These are phyloP conservation scores for Pyrenopolyporus hunteri DNA, from an alignment of 495 filamentous ascomycete species.

Conservation along the genomic window DNA sequence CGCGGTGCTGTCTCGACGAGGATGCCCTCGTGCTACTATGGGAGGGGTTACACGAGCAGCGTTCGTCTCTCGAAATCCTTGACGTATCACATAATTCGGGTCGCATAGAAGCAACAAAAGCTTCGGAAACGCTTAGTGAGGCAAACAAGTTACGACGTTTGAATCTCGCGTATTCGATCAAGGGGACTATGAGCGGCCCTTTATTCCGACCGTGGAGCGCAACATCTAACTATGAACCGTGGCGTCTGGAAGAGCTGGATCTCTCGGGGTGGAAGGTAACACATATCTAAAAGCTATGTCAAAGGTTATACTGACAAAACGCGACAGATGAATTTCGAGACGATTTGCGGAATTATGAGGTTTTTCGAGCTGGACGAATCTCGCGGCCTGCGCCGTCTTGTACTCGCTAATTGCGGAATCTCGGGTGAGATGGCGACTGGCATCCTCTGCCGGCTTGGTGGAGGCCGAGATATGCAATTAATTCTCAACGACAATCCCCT, in stretches of 20 bases:
- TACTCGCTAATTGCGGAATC: constrained; percentile 80
- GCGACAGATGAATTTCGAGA: constrained; percentile 60
- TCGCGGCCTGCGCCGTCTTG: constrained; percentile 67
- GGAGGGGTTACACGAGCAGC: constrained; percentile 66
- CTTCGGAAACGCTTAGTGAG: constrained; percentile 49
- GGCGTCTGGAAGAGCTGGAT: constrained; percentile 76
- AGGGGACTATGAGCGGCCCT: constrained; percentile 32
- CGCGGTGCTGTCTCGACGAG: constrained; percentile 74
- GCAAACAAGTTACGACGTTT: constrained; percentile 25
- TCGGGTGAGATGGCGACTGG: constrained; percentile 78
- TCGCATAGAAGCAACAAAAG: constrained; percentile 67
- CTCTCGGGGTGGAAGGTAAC: constrained; percentile 70
- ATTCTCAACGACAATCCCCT: constrained; percentile 82
- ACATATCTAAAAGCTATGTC: too few relatives aligned
- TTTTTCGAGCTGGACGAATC: constrained; percentile 70
- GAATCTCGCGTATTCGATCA: constrained; percentile 39
- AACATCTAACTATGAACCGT: constrained; percentile 58
- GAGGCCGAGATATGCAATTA: constrained; percentile 72
- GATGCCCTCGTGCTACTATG: constrained; percentile 61
- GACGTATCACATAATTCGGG: constrained; percentile 80
- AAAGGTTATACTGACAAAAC: too few relatives aligned
- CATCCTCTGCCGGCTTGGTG: constrained; percentile 75
- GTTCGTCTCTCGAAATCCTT: constrained; percentile 74
- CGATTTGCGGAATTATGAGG: constrained; percentile 64
- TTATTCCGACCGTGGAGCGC: constrained; percentile 38